phyloP scores from a whole-genome alignment of 2,329 filamentous ascomycete species.

The Orbilia javanica region DNA sequence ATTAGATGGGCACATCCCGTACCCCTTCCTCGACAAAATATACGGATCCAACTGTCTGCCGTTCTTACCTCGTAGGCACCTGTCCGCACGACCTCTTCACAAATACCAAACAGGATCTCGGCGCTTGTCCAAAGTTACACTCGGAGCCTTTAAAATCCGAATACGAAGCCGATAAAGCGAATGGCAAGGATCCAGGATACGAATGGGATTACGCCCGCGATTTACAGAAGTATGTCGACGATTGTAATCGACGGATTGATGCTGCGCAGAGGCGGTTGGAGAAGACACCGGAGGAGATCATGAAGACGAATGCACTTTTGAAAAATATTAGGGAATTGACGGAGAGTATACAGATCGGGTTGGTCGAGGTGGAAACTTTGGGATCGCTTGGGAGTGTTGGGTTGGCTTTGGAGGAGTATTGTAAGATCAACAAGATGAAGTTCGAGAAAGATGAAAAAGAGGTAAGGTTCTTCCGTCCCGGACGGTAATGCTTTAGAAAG shows the following conservation, averaged over 20 bases:
- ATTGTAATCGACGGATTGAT: constrained; percentile 95
- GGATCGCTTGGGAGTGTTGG: constrained; percentile 84
- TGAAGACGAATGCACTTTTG: constrained; percentile 90
- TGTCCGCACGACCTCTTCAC: constrained; percentile 99
- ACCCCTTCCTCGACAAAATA: constrained; percentile 74
- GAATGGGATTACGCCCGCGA: constrained; percentile 97
- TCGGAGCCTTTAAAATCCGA: constrained; percentile 88
- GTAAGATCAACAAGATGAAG: constrained; percentile 83
- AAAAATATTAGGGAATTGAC: constrained; percentile 86
- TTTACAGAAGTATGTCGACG: constrained; percentile 95
- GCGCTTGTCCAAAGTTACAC: constrained; percentile 88
- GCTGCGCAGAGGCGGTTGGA: constrained; percentile 88
- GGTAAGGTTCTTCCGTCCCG: background rate
- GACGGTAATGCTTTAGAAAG: background rate
- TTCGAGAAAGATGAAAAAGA: constrained; percentile 78
- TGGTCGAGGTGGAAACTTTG: constrained; percentile 87
- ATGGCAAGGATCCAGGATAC: constrained; percentile 75
- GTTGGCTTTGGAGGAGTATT: constrained; percentile 86
- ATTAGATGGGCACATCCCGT: constrained; percentile 77
- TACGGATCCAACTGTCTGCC: constrained; percentile 92
- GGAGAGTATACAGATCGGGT: constrained; percentile 81
- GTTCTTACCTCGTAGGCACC: constrained; percentile 90
- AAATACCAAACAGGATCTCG: constrained; percentile 98
- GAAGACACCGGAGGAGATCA: constrained; percentile 97
- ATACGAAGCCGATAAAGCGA: constrained; percentile 72